Base-by-base conservation (phyloP, 1,284 basidiomycete species). In the Tilletia setariae region DNA sequence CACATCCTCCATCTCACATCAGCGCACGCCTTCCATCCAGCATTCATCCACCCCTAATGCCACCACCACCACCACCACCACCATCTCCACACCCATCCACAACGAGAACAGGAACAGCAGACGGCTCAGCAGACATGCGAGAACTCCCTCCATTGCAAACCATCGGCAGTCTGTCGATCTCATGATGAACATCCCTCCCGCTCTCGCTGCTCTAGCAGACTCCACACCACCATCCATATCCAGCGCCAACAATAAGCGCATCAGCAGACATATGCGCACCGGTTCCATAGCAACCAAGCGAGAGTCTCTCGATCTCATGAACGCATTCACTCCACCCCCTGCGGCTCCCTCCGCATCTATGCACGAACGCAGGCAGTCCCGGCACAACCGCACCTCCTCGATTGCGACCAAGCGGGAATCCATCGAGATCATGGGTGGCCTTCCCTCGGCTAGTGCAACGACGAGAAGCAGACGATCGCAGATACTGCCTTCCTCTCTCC, bases 281-380 rank as follows among this genome's bases (percentile, higher is more conserved):
- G 61, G 68, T 1, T 76, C 74, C 68, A 70, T 79, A 1, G 44
- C 75, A 4, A 79, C 78, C 32, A 73, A 74, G 40, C 73, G 76
- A n/a, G 76, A 79, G 46, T 77, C 75, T 65, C 76, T 79, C 70
- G 78, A 79, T 65, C 73, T 79, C 65, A 79, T 79, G 77, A 74
- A 74, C 62, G 35, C 35, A 40, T 40, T 40, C 35, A 40, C 35
- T 40, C 35, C 35, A 40, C 35, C 35, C 11, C 11, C 35, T 40
- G 35, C 35, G 15, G 44, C 70, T 1, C 67, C 74, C 46, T 32
- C 47, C 8, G 35, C 64, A 4, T 59, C 74, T 15, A 30, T 46
- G 6, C 46, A 63, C n/a, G 35, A 40, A 40, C 11, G 35, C 35
- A 67, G 63, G 44, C 74, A 77, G 72, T 40, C 35, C 4, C 75